phyloP scores from a whole-genome alignment of 2,329 filamentous ascomycete genomes.

The Chrysoporthe puriensis region DNA sequence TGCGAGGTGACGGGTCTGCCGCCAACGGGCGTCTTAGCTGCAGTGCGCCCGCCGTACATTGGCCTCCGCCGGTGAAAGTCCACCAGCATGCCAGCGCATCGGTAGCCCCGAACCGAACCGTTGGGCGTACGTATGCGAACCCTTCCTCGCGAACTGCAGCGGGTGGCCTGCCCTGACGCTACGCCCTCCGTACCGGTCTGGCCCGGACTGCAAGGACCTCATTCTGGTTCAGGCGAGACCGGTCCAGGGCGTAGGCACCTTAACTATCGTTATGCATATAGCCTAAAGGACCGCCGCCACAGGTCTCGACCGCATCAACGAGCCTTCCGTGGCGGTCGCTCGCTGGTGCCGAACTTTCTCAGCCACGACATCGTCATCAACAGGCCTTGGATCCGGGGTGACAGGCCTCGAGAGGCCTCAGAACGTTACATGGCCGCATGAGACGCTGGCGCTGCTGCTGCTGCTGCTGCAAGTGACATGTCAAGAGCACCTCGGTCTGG shows the following conservation, averaged over 20 bases:
- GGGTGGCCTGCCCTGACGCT: neutral
- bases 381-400: neutral
- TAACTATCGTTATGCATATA: constrained; percentile 2
- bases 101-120: neutral
- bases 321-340: neutral
- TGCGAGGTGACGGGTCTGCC: constrained; percentile 5
- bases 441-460: neutral
- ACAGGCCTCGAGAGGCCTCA: neutral
- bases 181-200: neutral
- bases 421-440: neutral
- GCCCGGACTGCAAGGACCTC: neutral
- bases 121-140: neutral
- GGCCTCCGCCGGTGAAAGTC: neutral
- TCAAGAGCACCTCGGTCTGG: neutral
- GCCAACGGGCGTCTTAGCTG: constrained; percentile 11
- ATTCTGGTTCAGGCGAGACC: neutral
- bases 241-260: neutral
- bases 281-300: constrained; percentile 5
- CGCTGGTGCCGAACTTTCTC: neutral
- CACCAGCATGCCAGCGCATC: neutral
- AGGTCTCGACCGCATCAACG: neutral
- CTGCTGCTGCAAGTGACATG: neutral
- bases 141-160: constrained; percentile 1
- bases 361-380: neutral
- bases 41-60: neutral